A percentile compares a stretch with the other conserved stretches of the same genome.
These are phyloP conservation scores for Lojkania enalia DNA, from an alignment of 2,329 filamentous ascomycete species.

Conservation along the genomic window DNA sequence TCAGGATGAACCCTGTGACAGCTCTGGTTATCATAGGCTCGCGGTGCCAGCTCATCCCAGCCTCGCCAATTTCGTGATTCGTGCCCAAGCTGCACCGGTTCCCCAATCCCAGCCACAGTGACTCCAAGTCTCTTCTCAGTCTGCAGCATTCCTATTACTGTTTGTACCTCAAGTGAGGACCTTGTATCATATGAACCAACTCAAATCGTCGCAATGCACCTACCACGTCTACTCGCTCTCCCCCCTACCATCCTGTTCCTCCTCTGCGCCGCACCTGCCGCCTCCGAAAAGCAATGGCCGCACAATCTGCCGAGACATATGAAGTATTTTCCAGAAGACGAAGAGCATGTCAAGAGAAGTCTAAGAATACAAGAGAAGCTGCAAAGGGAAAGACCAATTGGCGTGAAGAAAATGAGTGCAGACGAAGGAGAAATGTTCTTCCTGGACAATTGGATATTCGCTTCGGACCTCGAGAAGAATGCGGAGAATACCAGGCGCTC, in stretches of 20 bases:
- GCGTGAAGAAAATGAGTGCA: constrained; percentile 71
- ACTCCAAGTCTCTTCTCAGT: constrained; percentile 6
- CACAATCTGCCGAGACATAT: constrained; percentile 51
- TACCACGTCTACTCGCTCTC: constrained; percentile 31
- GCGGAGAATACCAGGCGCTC: too few species aligned
- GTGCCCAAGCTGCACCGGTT: constrained; percentile 18
- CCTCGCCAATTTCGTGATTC: constrained; percentile 38
- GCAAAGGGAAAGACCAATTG: constrained; percentile 56
- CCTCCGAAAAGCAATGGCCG: constrained; percentile 48
- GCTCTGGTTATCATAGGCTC: too few species aligned
- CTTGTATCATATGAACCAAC: too few species aligned
- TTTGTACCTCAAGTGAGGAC: too few species aligned
- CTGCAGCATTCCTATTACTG: constrained; percentile 16
- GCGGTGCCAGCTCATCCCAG: constrained; percentile 35
- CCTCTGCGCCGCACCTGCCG: constrained; percentile 27
- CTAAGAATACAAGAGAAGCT: constrained; percentile 46
- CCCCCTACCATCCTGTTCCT: constrained; percentile 35
- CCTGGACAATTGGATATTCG: constrained; percentile 64
- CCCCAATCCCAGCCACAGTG: constrained; percentile 34
- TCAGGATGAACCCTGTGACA: too few species aligned
- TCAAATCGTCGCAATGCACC: constrained; percentile 23
- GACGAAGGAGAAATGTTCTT: constrained; percentile 76
- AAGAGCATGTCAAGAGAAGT: constrained; percentile 47
- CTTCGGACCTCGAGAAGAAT: constrained; percentile 21
- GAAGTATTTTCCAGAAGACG: constrained; percentile 55